Evolutionary conservation across 768 basidiomycete genomes (phyloP).

Genomic region (Mycena maculata): DNA sequence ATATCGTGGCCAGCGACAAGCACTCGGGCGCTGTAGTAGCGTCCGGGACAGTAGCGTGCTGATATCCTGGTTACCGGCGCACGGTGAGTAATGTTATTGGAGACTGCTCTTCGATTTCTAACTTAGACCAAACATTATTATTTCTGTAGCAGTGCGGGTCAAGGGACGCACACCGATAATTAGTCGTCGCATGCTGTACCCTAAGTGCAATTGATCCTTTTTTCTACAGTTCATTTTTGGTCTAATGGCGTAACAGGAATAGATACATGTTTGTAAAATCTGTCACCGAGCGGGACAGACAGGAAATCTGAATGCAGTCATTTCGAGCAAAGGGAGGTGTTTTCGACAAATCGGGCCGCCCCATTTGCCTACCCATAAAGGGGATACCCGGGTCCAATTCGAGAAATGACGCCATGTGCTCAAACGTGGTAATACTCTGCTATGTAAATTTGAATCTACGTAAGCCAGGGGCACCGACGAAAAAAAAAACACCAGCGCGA

Average conservation of each 20-base stretch:
- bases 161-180: no score
- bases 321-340: no score
- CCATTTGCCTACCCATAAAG: no score
- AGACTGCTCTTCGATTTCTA: slow-evolving; percentile 10
- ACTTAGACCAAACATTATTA: slow-evolving; percentile 2
- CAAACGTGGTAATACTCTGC: not conserved
- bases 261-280: no score
- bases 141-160: not conserved
- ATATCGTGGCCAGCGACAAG: slow-evolving; percentile 44
- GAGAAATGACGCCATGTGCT: not conserved
- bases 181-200: no score
- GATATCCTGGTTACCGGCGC: slow-evolving; percentile 66
- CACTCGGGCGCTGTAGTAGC: slow-evolving; percentile 53
- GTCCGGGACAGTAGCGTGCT: slow-evolving; percentile 50
- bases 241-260: no score
- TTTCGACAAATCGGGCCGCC: no score
- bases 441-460: slow-evolving; percentile 1
- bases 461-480: slow-evolving; percentile 12
- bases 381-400: not conserved
- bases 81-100: slow-evolving; percentile 38
- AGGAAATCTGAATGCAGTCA: no score
- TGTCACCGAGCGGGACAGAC: no score
- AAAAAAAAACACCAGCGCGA: slow-evolving; percentile 15
- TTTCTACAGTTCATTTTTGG: no score
- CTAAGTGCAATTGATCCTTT: no score